phyloP scores from a whole-genome alignment of 2,329 filamentous ascomycete genomes.

The Aspergillus sp. region DNA sequence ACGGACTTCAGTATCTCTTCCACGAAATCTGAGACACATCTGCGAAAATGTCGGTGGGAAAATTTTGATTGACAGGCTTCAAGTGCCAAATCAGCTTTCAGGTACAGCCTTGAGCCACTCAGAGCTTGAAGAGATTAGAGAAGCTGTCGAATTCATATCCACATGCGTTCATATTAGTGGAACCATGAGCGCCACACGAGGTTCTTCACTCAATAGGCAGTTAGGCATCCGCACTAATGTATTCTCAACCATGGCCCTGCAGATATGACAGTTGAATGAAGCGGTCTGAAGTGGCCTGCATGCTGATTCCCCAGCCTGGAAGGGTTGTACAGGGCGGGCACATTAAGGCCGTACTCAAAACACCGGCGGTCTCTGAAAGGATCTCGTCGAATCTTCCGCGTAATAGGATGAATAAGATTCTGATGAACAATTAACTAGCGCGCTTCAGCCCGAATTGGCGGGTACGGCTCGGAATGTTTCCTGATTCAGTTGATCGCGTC shows the following conservation, averaged over 20 bases:
- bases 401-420: constrained; percentile 2
- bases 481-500: constrained; percentile 1
- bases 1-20: background rate
- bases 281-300: background rate
- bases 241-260: background rate
- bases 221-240: background rate
- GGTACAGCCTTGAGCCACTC: background rate
- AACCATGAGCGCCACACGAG: background rate
- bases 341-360: background rate
- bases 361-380: background rate
- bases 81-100: background rate
- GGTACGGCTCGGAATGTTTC: background rate
- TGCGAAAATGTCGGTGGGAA: background rate
- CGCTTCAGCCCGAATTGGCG: background rate
- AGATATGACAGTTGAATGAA: background rate
- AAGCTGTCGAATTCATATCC: background rate
- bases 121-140: background rate
- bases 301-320: background rate
- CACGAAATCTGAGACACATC: background rate
- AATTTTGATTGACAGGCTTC: background rate
- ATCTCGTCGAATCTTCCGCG: background rate
- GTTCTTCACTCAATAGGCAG: background rate
- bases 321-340: background rate
- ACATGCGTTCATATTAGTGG: background rate
- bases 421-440: background rate